phyloP scores from a whole-genome alignment of 257 asterid genomes.

The Rubia yunnanensis region DNA sequence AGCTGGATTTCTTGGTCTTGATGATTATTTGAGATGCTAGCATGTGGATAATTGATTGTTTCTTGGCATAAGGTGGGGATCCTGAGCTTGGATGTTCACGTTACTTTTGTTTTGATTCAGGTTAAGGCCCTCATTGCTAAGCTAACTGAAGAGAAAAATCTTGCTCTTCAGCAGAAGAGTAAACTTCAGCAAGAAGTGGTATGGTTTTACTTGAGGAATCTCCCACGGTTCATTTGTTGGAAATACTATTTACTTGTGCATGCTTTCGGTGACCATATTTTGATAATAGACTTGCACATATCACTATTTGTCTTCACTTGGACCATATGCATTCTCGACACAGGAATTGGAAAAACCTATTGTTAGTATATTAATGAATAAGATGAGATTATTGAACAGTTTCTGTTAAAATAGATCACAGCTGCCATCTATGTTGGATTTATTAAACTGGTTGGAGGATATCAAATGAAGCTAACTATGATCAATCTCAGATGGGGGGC shows the following conservation, averaged over 20 bases:
- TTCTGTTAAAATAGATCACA: not conserved
- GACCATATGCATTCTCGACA: not conserved
- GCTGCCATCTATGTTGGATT: not conserved
- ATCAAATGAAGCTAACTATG: not conserved
- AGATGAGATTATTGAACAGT: not conserved
- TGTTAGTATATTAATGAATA: not conserved
- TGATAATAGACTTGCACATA: too few species aligned
- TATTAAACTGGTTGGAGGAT: not conserved
- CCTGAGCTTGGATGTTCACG: slow-evolving; percentile 7
- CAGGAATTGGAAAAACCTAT: not conserved
- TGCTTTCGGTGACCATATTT: not conserved
- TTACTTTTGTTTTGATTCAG: slow-evolving; percentile 33
- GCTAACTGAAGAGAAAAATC: slow-evolving; percentile 71
- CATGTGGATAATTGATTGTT: not conserved
- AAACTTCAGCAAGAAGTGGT: slow-evolving; percentile 67
- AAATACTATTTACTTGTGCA: not conserved
- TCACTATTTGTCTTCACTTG: not conserved
- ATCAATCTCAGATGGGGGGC: too few species aligned
- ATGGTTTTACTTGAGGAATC: slow-evolving; percentile 8
- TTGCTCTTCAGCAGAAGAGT: slow-evolving; percentile 52
- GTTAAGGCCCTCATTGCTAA: slow-evolving; percentile 56
- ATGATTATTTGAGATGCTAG: not conserved
- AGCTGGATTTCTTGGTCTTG: not conserved
- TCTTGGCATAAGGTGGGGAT: slow-evolving; percentile 3
- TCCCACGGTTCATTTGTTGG: not conserved